Conservation (phyloP, 768 basidiomycete species). For the Phanerochaete sordida region DNA sequence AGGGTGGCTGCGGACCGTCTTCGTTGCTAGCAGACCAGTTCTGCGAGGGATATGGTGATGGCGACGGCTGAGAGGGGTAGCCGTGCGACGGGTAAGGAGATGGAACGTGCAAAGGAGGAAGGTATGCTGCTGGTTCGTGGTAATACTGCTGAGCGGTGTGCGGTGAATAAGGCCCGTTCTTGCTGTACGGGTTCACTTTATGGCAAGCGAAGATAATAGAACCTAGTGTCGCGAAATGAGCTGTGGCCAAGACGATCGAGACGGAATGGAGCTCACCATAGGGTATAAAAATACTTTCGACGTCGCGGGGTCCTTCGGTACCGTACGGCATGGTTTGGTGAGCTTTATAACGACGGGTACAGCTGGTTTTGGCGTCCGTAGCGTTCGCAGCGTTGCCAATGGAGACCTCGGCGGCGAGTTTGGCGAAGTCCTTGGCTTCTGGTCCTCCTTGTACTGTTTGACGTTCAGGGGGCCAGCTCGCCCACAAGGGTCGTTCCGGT, state of each 20-base stretch:
- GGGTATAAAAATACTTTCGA: slow-evolving; percentile 88
- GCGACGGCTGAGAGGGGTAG: slow-evolving; percentile 17
- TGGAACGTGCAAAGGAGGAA: slow-evolving; percentile 6
- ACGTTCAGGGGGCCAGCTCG: slow-evolving; percentile 76
- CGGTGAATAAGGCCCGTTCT: slow-evolving; percentile 9
- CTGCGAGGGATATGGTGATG: slow-evolving; percentile 6
- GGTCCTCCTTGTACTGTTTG: slow-evolving; percentile 34
- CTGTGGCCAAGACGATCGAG: slow-evolving; percentile 16
- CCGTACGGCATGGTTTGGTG: slow-evolving; percentile 49
- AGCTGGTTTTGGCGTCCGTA: slow-evolving; percentile 78
- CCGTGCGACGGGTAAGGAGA: neutral
- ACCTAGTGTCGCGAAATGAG: slow-evolving; percentile 33
- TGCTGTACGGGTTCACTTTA: slow-evolving; percentile 46
- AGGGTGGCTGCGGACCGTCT: slow-evolving; percentile 8
- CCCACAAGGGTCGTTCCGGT: slow-evolving; percentile 51
- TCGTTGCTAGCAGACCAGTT: slow-evolving; percentile 13
- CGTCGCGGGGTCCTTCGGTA: slow-evolving; percentile 54
- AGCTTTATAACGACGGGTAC: slow-evolving; percentile 80
- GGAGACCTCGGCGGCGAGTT: slow-evolving; percentile 66
- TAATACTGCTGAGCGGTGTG: slow-evolving; percentile 11
- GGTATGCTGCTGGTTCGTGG: slow-evolving; percentile 1
- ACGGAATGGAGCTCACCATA: slow-evolving; percentile 57
- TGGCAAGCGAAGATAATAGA: slow-evolving; percentile 74
- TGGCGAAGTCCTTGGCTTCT: slow-evolving; percentile 39
- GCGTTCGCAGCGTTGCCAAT: slow-evolving; percentile 47